Percentiles rank a stretch among this genome's conserved stretches.
Conservation (phyloP, 1,284 basidiomycete species). For the Moesziomyces parantarcticus region DNA sequence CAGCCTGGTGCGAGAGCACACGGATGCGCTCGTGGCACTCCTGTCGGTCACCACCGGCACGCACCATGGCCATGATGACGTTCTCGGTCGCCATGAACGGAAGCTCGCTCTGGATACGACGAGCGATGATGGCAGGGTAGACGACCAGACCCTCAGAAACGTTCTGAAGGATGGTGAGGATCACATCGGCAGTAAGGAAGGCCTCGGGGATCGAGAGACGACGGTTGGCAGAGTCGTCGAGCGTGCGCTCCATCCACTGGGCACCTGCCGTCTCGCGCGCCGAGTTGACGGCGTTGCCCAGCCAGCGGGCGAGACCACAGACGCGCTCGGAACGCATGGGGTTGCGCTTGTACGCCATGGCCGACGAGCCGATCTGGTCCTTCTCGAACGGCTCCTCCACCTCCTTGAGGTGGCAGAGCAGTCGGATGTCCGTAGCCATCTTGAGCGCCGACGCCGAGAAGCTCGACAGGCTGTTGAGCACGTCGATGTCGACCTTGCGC, state of each 20-base stretch:
- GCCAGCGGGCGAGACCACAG: conserved; percentile 94
- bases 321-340: conserved; percentile 99
- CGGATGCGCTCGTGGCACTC: conserved; percentile 95
- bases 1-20: conserved; percentile 96
- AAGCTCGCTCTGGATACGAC: conserved; percentile 91
- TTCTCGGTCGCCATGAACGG: conserved; percentile 98
- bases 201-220: conserved; percentile 95
- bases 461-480: conserved; percentile 86
- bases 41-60: conserved; percentile 91
- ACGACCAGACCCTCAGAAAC: conserved; percentile 97
- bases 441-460: conserved; percentile 97
- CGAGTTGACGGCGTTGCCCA: conserved; percentile 60
- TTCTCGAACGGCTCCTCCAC: conserved; percentile 99
- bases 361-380: conserved; percentile 91
- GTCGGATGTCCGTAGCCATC: conserved; percentile 91
- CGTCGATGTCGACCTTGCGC: conserved; percentile 95
- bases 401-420: conserved; percentile 75
- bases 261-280: conserved; percentile 70
- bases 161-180: conserved; percentile 94
- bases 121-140: conserved; percentile 92
- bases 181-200: conserved; percentile 95
- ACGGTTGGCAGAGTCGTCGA: conserved; percentile 83
- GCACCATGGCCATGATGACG: conserved; percentile 99
- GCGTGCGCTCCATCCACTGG: conserved; percentile 67
- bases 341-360: conserved; percentile 99